Conservation (phyloP, 257 asterid species). For the Penstemon barbatus region DNA sequence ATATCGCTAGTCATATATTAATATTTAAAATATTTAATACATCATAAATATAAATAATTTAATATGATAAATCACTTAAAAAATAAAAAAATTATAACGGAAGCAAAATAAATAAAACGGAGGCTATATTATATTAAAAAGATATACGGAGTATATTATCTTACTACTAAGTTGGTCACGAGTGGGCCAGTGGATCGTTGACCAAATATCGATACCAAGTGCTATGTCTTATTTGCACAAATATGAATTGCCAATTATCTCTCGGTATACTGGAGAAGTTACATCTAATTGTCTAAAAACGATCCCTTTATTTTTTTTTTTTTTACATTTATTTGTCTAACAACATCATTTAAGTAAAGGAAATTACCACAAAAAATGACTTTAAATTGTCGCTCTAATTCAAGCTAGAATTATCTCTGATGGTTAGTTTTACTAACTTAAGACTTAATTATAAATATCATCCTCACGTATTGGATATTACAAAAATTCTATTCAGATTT, state of each 20-base stretch:
- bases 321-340: background rate
- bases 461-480: too few relatives aligned
- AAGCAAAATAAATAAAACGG: too few relatives aligned
- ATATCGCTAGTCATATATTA: too few relatives aligned
- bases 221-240: constrained; percentile 38
- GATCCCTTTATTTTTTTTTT: background rate
- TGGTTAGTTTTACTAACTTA: constrained; percentile 15
- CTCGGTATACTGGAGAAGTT: constrained; percentile 31
- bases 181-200: constrained; percentile 15
- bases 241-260: constrained; percentile 53
- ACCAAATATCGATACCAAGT: constrained; percentile 32
- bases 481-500: too few relatives aligned
- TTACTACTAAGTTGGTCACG: too few relatives aligned
- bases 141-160: too few relatives aligned
- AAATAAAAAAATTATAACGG: too few relatives aligned
- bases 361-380: too few relatives aligned
- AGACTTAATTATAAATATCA: too few relatives aligned
- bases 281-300: background rate
- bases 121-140: too few relatives aligned
- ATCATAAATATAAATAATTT: too few relatives aligned
- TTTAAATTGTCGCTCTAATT: background rate
- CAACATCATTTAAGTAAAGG: background rate
- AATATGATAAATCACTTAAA: background rate
- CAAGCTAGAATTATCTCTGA: constrained; percentile 1
- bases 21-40: too few relatives aligned